Percentiles rank a stretch among this genome's conserved stretches.
Conservation (phyloP, 768 basidiomycete species). For the Phylloporus rhodoxanthus region DNA sequence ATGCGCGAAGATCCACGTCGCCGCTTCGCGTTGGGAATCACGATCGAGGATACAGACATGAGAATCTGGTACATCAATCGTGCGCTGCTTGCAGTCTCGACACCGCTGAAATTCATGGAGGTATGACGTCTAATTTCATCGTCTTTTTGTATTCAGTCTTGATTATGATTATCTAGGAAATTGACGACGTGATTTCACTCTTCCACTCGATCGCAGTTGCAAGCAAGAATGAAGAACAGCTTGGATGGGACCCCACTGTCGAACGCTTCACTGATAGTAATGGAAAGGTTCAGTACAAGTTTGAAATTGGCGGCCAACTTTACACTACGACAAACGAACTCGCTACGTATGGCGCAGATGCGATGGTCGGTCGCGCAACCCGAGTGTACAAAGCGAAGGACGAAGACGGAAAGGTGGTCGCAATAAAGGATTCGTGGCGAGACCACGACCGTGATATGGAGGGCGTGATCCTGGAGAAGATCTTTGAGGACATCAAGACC, state of each 20-base stretch:
- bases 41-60: slow-evolving; percentile 19
- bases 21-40: slow-evolving; percentile 25
- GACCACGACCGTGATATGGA: neutral
- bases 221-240: neutral
- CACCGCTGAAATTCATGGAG: neutral
- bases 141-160: neutral
- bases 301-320: neutral
- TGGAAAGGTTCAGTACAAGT: no score
- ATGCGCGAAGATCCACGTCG: slow-evolving; percentile 26
- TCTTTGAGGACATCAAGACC: neutral
- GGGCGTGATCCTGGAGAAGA: neutral
- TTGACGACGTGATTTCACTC: slow-evolving; percentile 1
- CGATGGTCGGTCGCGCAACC: neutral
- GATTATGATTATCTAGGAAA: slow-evolving; percentile 1
- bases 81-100: neutral
- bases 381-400: slow-evolving; percentile 6
- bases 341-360: slow-evolving; percentile 1
- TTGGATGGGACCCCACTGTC: slow-evolving; percentile 10
- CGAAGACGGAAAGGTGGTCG: neutral
- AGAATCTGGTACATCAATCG: slow-evolving; percentile 23
- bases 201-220: slow-evolving; percentile 2
- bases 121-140: neutral
- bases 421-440: slow-evolving; percentile 11
- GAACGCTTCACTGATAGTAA: neutral
- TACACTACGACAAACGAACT: neutral